Conservation (phyloP, 371 early-diverging fungal species). For the Capillidium rhysosporum region DNA sequence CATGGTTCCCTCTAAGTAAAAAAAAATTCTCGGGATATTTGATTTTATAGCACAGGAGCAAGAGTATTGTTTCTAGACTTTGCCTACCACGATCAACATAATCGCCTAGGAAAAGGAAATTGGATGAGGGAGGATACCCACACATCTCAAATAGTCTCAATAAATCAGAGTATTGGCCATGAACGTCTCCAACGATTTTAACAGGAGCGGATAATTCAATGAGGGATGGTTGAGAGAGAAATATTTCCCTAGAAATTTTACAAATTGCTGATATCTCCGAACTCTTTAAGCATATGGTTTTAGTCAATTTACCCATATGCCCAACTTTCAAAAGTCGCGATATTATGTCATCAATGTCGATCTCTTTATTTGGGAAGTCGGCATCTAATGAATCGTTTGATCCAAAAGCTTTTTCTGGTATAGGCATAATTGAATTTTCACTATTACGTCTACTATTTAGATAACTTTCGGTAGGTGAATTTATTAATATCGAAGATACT, state of each 20-base stretch:
- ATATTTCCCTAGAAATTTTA: constrained; percentile 68
- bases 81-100: constrained; percentile 96
- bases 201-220: constrained; percentile 90
- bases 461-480: background rate
- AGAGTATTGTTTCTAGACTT: constrained; percentile 82
- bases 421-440: background rate
- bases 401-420: background rate
- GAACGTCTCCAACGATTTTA: constrained; percentile 87
- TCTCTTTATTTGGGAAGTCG: constrained; percentile 11
- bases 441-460: background rate
- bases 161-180: constrained; percentile 87
- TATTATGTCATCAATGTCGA: constrained; percentile 75
- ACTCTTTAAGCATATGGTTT: constrained; percentile 39
- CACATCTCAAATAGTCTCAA: constrained; percentile 60
- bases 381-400: background rate
- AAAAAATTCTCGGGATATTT: constrained; percentile 90
- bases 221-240: constrained; percentile 82
- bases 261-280: constrained; percentile 77
- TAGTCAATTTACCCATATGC: constrained; percentile 38
- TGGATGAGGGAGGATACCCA: constrained; percentile 74
- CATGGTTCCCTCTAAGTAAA: constrained; percentile 91
- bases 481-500: background rate
- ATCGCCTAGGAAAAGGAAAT: constrained; percentile 89
- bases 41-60: constrained; percentile 87
- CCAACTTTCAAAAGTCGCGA: constrained; percentile 62